Conservation (phyloP, 805 yeast species). For the Ogataea corticis region DNA sequence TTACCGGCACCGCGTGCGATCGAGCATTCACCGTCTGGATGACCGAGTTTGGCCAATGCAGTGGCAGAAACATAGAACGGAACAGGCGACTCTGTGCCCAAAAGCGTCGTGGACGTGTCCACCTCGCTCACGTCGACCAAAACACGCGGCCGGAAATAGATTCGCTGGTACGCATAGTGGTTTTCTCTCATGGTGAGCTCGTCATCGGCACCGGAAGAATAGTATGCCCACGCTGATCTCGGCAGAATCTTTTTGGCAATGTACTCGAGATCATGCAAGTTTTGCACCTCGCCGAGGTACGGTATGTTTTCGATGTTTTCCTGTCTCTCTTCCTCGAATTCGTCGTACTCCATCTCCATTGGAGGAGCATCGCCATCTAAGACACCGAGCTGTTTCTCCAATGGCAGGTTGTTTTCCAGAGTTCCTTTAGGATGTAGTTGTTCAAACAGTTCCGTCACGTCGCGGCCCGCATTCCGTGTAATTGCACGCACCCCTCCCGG, state of each 20-base stretch:
- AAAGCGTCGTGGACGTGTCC: slow-evolving; percentile 68
- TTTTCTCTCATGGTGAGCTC: slow-evolving; percentile 89
- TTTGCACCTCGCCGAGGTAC: slow-evolving; percentile 65
- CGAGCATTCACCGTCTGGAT: slow-evolving; percentile 88
- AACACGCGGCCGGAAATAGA: slow-evolving; percentile 83
- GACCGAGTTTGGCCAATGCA: slow-evolving; percentile 88
- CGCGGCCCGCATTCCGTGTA: slow-evolving; percentile 48
- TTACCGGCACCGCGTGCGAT: slow-evolving; percentile 80
- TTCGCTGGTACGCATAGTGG: slow-evolving; percentile 83
- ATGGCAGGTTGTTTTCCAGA: slow-evolving; percentile 59
- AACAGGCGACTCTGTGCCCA: slow-evolving; percentile 66
- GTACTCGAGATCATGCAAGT: slow-evolving; percentile 82
- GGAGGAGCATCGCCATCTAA: slow-evolving; percentile 37
- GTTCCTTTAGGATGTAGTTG: slow-evolving; percentile 93
- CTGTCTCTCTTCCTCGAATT: slow-evolving; percentile 44
- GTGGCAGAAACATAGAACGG: slow-evolving; percentile 94
- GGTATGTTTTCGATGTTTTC: slow-evolving; percentile 58
- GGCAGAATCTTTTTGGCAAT: slow-evolving; percentile 80
- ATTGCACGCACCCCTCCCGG: slow-evolving; percentile 56
- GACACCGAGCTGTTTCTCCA: slow-evolving; percentile 60
- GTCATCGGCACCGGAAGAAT: slow-evolving; percentile 90
- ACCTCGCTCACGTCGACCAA: slow-evolving; percentile 78
- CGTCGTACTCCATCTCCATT: slow-evolving; percentile 37
- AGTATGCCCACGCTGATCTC: slow-evolving; percentile 88
- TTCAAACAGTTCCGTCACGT: slow-evolving; percentile 69